Conservation (phyloP, 139 green algal genomes). For the Picochlorum sp. region DNA sequence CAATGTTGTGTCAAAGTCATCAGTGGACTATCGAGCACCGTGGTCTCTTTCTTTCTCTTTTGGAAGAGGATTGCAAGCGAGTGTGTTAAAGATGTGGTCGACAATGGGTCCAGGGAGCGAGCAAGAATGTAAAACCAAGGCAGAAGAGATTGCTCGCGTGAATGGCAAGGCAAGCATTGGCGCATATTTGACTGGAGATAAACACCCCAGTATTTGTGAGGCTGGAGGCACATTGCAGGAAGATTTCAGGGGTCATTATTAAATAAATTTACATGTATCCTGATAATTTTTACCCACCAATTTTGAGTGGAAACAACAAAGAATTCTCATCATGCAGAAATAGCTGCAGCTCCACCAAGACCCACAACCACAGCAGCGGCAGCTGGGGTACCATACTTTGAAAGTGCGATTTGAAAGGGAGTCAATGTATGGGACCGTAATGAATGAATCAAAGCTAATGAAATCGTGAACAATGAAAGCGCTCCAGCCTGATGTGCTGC, state of each 20-base stretch:
- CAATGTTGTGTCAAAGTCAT: slow-evolving; percentile 36
- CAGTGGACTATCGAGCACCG: slow-evolving; percentile 35
- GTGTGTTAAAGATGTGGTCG: slow-evolving; percentile 47
- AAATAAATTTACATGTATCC: not conserved
- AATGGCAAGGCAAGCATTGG: slow-evolving; percentile 48
- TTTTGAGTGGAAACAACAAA: not conserved
- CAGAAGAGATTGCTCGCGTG: slow-evolving; percentile 40
- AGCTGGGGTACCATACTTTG: slow-evolving; percentile 2
- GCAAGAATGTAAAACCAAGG: slow-evolving; percentile 29
- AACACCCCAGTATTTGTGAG: slow-evolving; percentile 46
- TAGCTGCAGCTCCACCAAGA: slow-evolving; percentile 8
- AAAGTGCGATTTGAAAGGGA: not conserved
- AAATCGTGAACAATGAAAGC: slow-evolving; percentile 79
- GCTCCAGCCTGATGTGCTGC: slow-evolving; percentile 78
- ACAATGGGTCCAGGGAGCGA: slow-evolving; percentile 15
- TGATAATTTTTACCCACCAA: not conserved
- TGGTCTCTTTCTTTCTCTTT: slow-evolving; percentile 93
- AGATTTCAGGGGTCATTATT: slow-evolving; percentile 41
- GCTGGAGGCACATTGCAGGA: slow-evolving; percentile 33
- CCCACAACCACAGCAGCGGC: not conserved
- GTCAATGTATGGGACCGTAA: slow-evolving; percentile 24
- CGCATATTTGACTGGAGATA: slow-evolving; percentile 24
- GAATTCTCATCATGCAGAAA: slow-evolving; percentile 1
- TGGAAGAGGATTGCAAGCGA: slow-evolving; percentile 81
- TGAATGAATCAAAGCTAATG: slow-evolving; percentile 74